Evolutionary conservation across 2,329 filamentous ascomycete species (phyloP), one percentile per base, ranked within the genome.

Genomic region (Pezicula carpinea): DNA sequence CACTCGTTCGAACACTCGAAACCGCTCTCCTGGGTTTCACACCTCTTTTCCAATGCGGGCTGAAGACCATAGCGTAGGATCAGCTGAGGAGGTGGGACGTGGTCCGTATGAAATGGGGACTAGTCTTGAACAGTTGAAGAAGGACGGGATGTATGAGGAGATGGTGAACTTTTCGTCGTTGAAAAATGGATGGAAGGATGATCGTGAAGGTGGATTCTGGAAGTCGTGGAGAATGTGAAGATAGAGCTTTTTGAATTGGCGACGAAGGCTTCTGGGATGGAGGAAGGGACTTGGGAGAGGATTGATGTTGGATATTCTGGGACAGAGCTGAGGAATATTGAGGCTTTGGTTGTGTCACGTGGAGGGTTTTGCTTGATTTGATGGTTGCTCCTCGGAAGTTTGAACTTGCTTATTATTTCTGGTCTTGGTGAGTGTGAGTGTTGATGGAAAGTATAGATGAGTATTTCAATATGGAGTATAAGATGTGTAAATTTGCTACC

Each of bases 21-120:
- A 53, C 47, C 47, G 21, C 55, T 14, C 29, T 32, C 29, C 8
- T 8, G 29, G 29, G 8, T 32, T 32, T 32, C 29, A 14, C 29
- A 14, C 29, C 29, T 8, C 29, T 32, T 8, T 32, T 32, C 29
- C 8, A 32, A 8, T 8, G 29, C 29, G 8, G 14, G 29, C 29
- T 14, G 14, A 32, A 32, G 14, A 32, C 14, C 8, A 32, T 32
- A 8, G 8, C 14, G 8, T 32, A 14, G 29, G 8, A 8, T 32
- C 8, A 32, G 8, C 29, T 32, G 29, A 8, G 29, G 8, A 14
- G 14, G 29, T 32, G 29, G 29, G 29, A 8, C 14, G 29, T 32
- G 29, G 29, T 8, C 29, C 29, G 14, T 8, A 8, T 8, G 29
- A 8, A 14, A 32, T 8, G 14, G 29, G 29, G 8, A 32, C 14